Percentiles rank a stretch among this genome's conserved stretches.
These are phyloP conservation scores for Blastobotrys chiropterorum DNA, from an alignment of 805 yeast genomes.

Conservation along the genomic window DNA sequence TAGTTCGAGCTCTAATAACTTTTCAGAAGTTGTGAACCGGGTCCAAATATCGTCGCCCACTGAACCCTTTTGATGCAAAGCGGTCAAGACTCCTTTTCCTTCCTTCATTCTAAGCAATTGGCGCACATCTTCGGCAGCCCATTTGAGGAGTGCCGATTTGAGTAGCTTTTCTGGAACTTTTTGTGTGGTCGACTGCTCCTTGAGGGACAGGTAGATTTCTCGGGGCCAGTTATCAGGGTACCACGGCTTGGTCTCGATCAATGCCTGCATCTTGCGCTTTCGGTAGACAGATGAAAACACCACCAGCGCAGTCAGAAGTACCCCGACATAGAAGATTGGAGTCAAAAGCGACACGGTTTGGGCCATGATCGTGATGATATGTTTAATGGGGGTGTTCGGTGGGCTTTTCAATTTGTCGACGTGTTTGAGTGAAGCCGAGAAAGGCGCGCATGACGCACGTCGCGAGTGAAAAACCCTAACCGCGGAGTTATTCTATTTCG, in stretches of 20 bases:
- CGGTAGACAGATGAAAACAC: constrained; percentile 68
- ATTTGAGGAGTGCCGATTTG: constrained; percentile 58
- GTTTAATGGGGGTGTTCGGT: not conserved
- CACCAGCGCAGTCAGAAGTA: constrained; percentile 58
- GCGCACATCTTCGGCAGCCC: constrained; percentile 85
- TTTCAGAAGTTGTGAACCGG: constrained; percentile 69
- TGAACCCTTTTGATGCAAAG: constrained; percentile 78
- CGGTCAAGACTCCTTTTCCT: constrained; percentile 58
- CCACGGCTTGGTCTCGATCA: constrained; percentile 61
- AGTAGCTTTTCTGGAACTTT: constrained; percentile 73
- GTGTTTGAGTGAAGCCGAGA: not conserved
- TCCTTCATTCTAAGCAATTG: constrained; percentile 80
- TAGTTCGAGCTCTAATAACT: constrained; percentile 75
- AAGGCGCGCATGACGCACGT: not conserved
- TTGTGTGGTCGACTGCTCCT: constrained; percentile 38
- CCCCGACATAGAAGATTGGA: constrained; percentile 69
- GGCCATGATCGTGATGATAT: constrained; percentile 23
- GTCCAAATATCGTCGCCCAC: constrained; percentile 86
- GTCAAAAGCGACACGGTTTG: constrained; percentile 53
- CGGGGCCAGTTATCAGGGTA: constrained; percentile 60
- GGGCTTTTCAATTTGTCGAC: not conserved
- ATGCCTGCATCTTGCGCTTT: constrained; percentile 44
- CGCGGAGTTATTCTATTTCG: no score
- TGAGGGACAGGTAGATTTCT: constrained; percentile 56
- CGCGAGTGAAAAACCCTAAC: no score